Conservation (phyloP, 1,284 basidiomycete species). For the Cutaneotrichosporon cyanovorans region DNA sequence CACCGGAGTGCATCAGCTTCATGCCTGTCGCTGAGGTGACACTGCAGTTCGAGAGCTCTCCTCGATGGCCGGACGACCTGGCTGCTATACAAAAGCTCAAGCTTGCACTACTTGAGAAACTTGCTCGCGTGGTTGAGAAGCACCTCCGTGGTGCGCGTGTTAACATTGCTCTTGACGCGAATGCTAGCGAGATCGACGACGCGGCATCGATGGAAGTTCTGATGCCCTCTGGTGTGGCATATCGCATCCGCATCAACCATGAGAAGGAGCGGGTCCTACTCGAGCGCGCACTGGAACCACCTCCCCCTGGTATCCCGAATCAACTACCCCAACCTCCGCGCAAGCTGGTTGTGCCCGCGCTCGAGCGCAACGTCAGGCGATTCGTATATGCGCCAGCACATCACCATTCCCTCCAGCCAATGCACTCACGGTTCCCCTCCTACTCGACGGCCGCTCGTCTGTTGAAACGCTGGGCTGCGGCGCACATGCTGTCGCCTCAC, state of each 20-base stretch:
- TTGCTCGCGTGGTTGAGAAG: conserved; percentile 59
- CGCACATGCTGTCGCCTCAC: conserved; percentile 75
- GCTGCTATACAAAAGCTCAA: conserved; percentile 91
- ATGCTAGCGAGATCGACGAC: conserved; percentile 60
- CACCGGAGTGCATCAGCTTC: conserved; percentile 55
- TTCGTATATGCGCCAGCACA: conserved; percentile 77
- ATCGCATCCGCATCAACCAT: conserved; percentile 74
- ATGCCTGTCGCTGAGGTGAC: conserved; percentile 63
- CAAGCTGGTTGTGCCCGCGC: conserved; percentile 54
- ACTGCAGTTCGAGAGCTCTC: conserved; percentile 83
- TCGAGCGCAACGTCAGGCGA: conserved; percentile 58
- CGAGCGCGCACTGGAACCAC: conserved; percentile 55
- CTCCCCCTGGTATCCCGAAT: conserved; percentile 24
- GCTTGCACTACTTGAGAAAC: conserved; percentile 77
- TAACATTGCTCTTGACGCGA: conserved; percentile 53
- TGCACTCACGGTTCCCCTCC: conserved; percentile 71
- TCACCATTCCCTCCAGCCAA: conserved; percentile 70
- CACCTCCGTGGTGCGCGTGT: conserved; percentile 50
- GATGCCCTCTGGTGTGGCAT: conserved; percentile 77
- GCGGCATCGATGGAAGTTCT: conserved; percentile 67
- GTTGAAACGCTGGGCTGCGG: conserved; percentile 83
- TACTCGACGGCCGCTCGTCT: conserved; percentile 79
- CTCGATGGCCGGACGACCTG: conserved; percentile 92
- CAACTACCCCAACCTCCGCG: conserved; percentile 37
- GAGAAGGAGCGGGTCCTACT: conserved; percentile 76